A percentile compares a stretch with the other conserved stretches of the same genome.
phyloP scores from a whole-genome alignment of 768 basidiomycete genomes.

The Russula sp. region DNA sequence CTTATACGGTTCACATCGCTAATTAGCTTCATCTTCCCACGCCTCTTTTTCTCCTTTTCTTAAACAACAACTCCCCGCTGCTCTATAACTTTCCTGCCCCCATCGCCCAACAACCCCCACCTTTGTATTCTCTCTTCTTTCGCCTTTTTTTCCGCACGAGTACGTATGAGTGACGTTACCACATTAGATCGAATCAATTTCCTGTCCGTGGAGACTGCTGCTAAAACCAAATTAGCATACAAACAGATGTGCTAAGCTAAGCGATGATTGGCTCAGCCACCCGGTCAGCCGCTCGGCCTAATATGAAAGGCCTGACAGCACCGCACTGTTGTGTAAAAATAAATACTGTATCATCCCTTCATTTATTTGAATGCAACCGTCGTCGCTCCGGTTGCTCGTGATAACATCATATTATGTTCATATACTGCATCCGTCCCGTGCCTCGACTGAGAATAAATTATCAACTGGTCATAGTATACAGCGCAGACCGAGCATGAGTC shows the following conservation, averaged over 20 bases:
- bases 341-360: not conserved
- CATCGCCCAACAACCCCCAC: not conserved
- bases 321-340: not conserved
- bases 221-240: conserved; percentile 14
- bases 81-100: not conserved
- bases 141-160: not conserved
- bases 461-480: not conserved
- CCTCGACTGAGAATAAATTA: no score
- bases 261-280: conserved; percentile 3
- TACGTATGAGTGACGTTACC: no score
- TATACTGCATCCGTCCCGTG: not conserved
- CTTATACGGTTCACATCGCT: conserved; percentile 31
- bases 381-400: not conserved
- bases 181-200: not conserved
- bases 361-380: conserved; percentile 16
- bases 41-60: conserved; percentile 1
- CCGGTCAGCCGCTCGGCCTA: not conserved
- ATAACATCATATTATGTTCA: not conserved
- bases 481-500: not conserved
- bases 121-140: not conserved
- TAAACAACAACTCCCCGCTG: not conserved
- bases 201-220: conserved; percentile 16
- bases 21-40: conserved; percentile 31
- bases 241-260: not conserved
- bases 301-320: not conserved